Conservation (phyloP, 495 filamentous ascomycete species). For the Entonaema liquescens region DNA sequence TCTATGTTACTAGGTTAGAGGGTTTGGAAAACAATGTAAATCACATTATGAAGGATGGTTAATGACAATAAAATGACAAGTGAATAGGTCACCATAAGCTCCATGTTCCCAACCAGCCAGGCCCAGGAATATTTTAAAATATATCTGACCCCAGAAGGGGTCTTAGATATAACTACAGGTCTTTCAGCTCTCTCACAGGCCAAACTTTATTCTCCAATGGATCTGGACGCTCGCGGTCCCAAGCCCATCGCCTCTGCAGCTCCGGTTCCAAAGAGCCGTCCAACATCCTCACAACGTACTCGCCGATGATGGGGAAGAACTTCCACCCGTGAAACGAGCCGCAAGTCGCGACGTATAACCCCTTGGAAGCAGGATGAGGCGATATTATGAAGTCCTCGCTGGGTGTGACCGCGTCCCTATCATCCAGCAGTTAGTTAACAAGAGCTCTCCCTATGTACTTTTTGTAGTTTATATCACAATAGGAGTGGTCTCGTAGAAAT, state of each 20-base stretch:
- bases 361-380: slow-evolving; percentile 59
- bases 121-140: too few species aligned
- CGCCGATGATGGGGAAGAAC: slow-evolving; percentile 68
- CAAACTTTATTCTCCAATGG: slow-evolving; percentile 24
- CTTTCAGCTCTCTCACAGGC: slow-evolving; percentile 36
- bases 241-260: slow-evolving; percentile 60
- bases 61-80: too few species aligned
- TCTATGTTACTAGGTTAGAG: too few species aligned
- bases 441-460: too few species aligned
- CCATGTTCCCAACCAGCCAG: too few species aligned
- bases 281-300: slow-evolving; percentile 66
- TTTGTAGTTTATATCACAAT: background rate
- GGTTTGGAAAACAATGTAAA: too few species aligned
- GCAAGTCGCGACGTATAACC: slow-evolving; percentile 56
- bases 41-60: too few species aligned
- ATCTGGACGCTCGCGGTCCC: slow-evolving; percentile 54
- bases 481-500: background rate
- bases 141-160: too few species aligned
- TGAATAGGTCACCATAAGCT: too few species aligned
- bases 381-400: slow-evolving; percentile 67
- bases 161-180: background rate
- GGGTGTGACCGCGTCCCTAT: slow-evolving; percentile 52
- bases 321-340: slow-evolving; percentile 66
- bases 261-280: slow-evolving; percentile 56
- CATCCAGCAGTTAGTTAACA: background rate